Base-by-base conservation (phyloP, 257 asterid species). In the Capsicum chinense region DNA sequence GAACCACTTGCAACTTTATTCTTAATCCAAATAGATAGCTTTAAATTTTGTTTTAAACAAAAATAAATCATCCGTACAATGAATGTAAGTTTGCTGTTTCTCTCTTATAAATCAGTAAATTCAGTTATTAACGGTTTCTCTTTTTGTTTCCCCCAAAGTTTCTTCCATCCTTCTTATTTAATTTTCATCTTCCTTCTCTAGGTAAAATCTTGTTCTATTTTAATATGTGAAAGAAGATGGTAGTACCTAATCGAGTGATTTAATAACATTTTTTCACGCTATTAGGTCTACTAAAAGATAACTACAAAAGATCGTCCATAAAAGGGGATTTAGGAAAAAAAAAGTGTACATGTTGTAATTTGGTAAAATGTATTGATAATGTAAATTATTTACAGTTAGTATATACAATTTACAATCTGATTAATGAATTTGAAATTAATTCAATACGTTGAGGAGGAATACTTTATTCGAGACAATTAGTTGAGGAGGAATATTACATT, bases 1-100 rank as follows among this genome's bases (percentile, higher is more conserved):
- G 86, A 92, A 83, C 92, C 83, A 88, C 88, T 91, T 56, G 85
- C 71, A 17, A 67, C 81, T 2, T 8, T 17, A 39, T 85, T 14
- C 56, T 16, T 26, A 35, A 35, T 35, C 11, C 14, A 19, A 19
- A 3, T 21, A 62, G 21, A 5, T 44, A 44, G 6, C 4, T 14
- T 4, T 56, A 56, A 14, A n/a, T n/a, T n/a, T 6, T 44, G 4
- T 44, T 26, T 26, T 26, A 26, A n/a, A n/a, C n/a, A n/a, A 44
- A 44, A 44, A 44, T 44, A 39, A 39, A 3, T 44, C 7, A 44
- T 44, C 48, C 6, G 48, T 44, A 44, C 48, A 44, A 44, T 44
- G 48, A 44, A 44, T 44, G 48, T 44, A 6, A 56, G 7, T 56
- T 56, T 56, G 60, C 7, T 14, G 17, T 37, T 2, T 37, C 3